Base-by-base conservation (phyloP, 2,329 filamentous ascomycete species). In the Pleomassaria siparia region DNA sequence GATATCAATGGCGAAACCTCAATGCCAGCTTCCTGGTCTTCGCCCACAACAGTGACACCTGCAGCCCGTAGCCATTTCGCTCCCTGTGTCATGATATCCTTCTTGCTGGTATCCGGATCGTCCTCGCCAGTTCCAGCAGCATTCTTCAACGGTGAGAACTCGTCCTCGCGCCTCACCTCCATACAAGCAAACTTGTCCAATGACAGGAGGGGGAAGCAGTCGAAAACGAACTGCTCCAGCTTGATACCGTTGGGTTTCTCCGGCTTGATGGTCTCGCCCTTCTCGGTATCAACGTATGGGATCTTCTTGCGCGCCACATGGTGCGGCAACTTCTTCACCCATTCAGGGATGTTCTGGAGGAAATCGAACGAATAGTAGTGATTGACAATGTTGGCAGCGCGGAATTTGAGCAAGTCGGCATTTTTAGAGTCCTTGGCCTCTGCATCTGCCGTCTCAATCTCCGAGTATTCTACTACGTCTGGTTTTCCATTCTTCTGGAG, bases 291-390 rank as follows among this genome's bases (percentile, higher is more conserved):
- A 57, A 89, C 81, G 69, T 83, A 86, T 10, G 92, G 91, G 54
- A 99, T 99, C 88, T 99, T 99, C 87, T 99, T 99, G 72, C 88
- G 85, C 36, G 94, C 94, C 54, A 99, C 86, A 78, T 99, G 94
- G 73, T 97, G 94, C 13, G 92, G 92, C 43, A 99, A 83, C 72
- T 86, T 84, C 75, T 91, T 81, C 15, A 83, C 85, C 89, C 90
- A 96, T 61, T 84, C 76, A 48, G 94, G 91, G 61, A 96, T 96
- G 55, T 84, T 87, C 72, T 96, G 88, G 40, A 99, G 82, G 81
- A 96, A 97, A 59, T 82, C 77, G 79, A 91, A 92, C 39, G 90
- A 95, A 79, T 99, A 99, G 83, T 97, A 99, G 81, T 99, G 94
- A 80, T 99, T 99, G 76, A 99, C 94, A 62, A 99, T 99, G 79